Evolutionary conservation across 2,329 filamentous ascomycete species (phyloP), one percentile per base, ranked within the genome.

Genomic region (Ramularia collo-cygni): DNA sequence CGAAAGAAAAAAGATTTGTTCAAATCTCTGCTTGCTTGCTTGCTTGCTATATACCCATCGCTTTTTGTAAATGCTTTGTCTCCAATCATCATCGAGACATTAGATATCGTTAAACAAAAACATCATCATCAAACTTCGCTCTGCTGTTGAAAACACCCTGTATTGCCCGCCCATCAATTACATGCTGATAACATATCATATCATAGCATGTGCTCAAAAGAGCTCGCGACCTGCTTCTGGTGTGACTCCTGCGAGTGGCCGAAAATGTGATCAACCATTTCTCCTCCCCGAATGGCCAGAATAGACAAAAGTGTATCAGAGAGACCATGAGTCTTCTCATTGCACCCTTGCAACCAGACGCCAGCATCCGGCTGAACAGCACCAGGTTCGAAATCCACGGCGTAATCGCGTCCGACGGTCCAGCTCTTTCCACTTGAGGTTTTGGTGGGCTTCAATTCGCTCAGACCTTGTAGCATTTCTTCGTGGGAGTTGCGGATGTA

Each of bases 331-430:
- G 88, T 94, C 46, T 74, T 79, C 69, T 96, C 89, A 61, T 88
- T 93, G 68, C 89, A 95, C 21, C 90, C 90, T 63, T 96, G 92
- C 54, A 96, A 71, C 83, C 85, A 96, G 43, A 96, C 72, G 3
- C 89, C 89, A 10, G 86, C 83, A 31, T 81, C 77, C 0, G 72
- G 59, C n/a, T 78, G 74, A 24, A 96, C 82, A 34, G 75, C 72
- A 19, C 76, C 80, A 1, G 75, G 67, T 35, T 76, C 72, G 59
- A 93, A 87, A 43, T 80, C 68, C 35, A 95, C 77, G 37, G 74
- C 74, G 64, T 96, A 96, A 61, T 95, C 77, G 38, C 90, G 76
- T 21, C 72, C 71, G 1, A 95, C 84, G 12, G 72, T 70, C 66
- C 86, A 82, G 44, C 76, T 69, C 19, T 71, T 64, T 5, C 58